Base-by-base conservation (phyloP, 306 rosid genomes). In the Ochetophila trinervis region DNA sequence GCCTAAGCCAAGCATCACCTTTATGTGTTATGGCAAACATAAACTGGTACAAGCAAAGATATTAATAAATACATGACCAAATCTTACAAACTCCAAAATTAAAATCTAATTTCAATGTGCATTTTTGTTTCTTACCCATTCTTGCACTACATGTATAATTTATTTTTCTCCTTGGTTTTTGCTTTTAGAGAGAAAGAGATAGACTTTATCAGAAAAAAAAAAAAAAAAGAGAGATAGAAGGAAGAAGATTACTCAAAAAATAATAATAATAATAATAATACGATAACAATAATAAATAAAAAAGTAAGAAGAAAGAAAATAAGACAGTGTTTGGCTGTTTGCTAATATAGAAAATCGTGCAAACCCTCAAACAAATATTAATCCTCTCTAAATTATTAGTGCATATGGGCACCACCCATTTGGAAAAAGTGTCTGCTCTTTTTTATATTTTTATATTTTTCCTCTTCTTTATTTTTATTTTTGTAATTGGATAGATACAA, bases 1-100 rank as follows among this genome's bases (percentile, higher is more conserved):
- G 80, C 74, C 18, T 24, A 76, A 60, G 82, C 67, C 78, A 76
- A 82, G 81, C 78, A 74, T 76, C 80, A 69, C 54, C 75, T 69
- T 68, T 76, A 24, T 51, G 42, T 40, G 52, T 63, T 54, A 54
- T 75, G 73, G 70, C 82, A 75, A 75, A n/a, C 21, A 51, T 49
- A 56, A 72, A 32, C 59, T 32, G 52, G 52, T 45, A 60, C 63
- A 47, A 65, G n/a, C 62, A 66, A 63, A 62, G 36, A 63, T 48
- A 73, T 17, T 55, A 18, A 60, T 67, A 62, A 67, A 57, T 40
- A 48, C 18, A n/a, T 12, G 21, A 5, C 13, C 53, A 53, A 67
- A 50, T 62, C 55, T 32, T 61, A 17, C 34, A 61, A 60, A 15
- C 14, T 4, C 48, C 17, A 63, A 63, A 54, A 8, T 54, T 7